Evolutionary conservation across 345 rosid genomes (phyloP).

Genomic region (Gynandropsis gynandra): DNA sequence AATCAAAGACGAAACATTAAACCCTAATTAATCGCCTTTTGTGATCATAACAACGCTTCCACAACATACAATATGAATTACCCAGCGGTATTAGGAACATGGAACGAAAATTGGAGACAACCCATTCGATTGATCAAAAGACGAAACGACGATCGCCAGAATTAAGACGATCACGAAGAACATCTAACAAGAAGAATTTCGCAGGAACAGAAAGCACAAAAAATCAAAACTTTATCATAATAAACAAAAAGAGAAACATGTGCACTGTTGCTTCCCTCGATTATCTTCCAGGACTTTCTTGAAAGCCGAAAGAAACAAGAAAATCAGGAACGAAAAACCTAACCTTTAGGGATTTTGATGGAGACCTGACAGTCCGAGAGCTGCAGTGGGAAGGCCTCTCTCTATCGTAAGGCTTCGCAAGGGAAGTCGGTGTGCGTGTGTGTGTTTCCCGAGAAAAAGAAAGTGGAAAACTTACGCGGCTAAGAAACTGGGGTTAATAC

Average conservation of each 20-base stretch:
- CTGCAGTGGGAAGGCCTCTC: not conserved
- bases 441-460: not conserved
- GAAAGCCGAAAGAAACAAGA: slow-evolving; percentile 8
- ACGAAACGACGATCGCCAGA: not conserved
- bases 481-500: slow-evolving; percentile 10
- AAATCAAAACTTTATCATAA: not conserved
- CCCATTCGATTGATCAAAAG: not conserved
- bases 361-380: not conserved
- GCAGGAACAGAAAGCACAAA: not conserved
- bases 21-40: too few species aligned
- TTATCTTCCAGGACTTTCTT: not conserved
- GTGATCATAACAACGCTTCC: too few species aligned
- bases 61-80: not conserved
- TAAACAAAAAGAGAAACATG: not conserved
- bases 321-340: too few species aligned
- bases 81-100: not conserved
- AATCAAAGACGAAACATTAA: too few species aligned
- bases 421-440: slow-evolving; percentile 12
- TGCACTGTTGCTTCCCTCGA: not conserved
- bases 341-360: not conserved
- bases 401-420: too few species aligned
- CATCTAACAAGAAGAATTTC: not conserved
- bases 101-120: not conserved
- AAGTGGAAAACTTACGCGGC: slow-evolving; percentile 21
- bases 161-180: not conserved